These are phyloP conservation scores for Aspergillus melleus DNA, from an alignment of 2,329 filamentous ascomycete species.

Conservation along the genomic window DNA sequence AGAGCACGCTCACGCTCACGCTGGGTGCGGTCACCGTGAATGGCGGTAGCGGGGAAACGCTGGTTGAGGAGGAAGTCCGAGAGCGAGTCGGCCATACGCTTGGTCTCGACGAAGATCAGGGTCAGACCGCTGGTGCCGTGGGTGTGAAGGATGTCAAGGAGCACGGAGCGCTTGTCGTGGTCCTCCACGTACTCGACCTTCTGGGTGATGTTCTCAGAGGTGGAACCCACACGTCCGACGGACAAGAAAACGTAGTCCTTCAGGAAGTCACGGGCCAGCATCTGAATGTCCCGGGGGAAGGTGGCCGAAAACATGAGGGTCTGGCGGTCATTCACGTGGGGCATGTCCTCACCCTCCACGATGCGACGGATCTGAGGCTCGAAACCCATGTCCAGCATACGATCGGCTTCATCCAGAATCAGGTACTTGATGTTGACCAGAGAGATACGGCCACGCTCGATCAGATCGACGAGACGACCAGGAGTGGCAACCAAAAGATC, in stretches of 20 bases:
- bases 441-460: conserved; percentile 97
- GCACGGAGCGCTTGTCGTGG: conserved; percentile 92
- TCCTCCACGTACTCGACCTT: conserved; percentile 98
- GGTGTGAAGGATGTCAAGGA: conserved; percentile 95
- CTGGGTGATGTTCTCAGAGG: conserved; percentile 99
- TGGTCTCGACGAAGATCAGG: conserved; percentile 98
- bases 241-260: conserved; percentile 99
- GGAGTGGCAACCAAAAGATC: conserved; percentile 96
- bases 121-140: conserved; percentile 80
- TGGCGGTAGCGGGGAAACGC: conserved; percentile 95
- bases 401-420: conserved; percentile 97
- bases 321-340: conserved; percentile 75
- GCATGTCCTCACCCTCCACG: conserved; percentile 98
- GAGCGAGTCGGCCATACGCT: conserved; percentile 97
- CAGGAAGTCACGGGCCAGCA: conserved; percentile 97
- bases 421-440: conserved; percentile 99
- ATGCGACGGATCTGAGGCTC: conserved; percentile 99
- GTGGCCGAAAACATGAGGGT: conserved; percentile 99
- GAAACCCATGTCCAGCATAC: conserved; percentile 99
- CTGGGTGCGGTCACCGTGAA: conserved; percentile 97
- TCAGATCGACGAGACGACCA: conserved; percentile 94
- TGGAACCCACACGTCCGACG: conserved; percentile 96
- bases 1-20: conserved; percentile 97
- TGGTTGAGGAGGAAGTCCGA: conserved; percentile 99
- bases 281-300: conserved; percentile 98